Base-by-base conservation (phyloP, 2,329 filamentous ascomycete genomes). In the Celoporthe dispersa region DNA sequence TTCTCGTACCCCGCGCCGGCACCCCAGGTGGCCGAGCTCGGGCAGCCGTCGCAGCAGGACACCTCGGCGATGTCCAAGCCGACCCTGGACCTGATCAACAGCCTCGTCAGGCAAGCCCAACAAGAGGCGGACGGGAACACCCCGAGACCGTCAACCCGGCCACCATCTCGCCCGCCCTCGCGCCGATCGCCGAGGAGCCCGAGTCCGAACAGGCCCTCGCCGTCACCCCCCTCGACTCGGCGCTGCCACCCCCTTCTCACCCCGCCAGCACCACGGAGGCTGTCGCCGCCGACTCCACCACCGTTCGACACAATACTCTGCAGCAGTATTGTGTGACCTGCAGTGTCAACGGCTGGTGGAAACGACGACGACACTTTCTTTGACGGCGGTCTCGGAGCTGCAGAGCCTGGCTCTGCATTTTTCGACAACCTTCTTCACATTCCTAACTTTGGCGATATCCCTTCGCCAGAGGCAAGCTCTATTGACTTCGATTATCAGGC, bases 281-380 rank as follows among this genome's bases (percentile, higher is more conserved):
- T 64, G 59, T 75, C 70, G 75, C 74, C 74, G 76, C 74, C 74
- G 76, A 77, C 75, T 77, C 82, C 84, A 88, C 91, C 84, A 87
- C 92, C 93, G 97, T 88, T 85, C 89, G 96, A 96, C 94, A 98
- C 96, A 98, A 98, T 94, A 97, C 97, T 94, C 96, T 98, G 96
- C 96, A 88, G 96, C 88, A 94, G 91, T 98, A 95, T 98, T 98
- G 96, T 98, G 92, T 81, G 96, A 97, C 96, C 96, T 97, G 96
- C 96, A 92, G 96, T 99, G 96, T 98, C 96, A 90, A 70, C 70
- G 70, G 91, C 95, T 92, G 92, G 88, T 84, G 86, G 87, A 87
- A 83, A 84, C 83, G 81, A 81, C 83, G 59, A 77, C 83, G 59
- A 77, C 81, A 79, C 80, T 80, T 81, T 76, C 84, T 48, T 64